Conservation (phyloP, 1,139 yeast genomes). For the Taphrina sp. region DNA sequence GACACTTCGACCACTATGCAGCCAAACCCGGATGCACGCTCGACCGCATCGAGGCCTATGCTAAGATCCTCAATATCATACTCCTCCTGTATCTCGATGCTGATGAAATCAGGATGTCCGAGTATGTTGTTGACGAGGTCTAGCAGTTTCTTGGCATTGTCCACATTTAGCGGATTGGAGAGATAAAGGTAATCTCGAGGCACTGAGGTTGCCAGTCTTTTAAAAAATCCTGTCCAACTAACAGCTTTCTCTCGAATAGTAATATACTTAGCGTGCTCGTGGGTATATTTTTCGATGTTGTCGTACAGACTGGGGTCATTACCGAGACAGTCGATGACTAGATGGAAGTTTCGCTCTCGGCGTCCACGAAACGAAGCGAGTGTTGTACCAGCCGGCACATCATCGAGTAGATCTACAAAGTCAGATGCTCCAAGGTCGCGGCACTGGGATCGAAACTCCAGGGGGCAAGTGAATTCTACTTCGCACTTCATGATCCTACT, state of each 20-base stretch:
- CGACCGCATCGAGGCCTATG: slow-evolving; percentile 1
- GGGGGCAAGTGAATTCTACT: slow-evolving; percentile 17
- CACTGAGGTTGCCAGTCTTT: slow-evolving; percentile 12
- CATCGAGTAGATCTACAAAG: slow-evolving; percentile 21
- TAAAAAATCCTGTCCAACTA: slow-evolving; percentile 19
- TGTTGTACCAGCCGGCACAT: slow-evolving; percentile 10
- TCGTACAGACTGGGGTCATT: slow-evolving; percentile 18
- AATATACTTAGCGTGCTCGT: slow-evolving; percentile 14
- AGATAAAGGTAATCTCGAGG: slow-evolving; percentile 25
- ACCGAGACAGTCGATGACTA: slow-evolving; percentile 23
- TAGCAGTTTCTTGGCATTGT: slow-evolving; percentile 9
- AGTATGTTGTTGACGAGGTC: slow-evolving; percentile 7
- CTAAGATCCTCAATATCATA: slow-evolving; percentile 10
- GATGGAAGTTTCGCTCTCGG: slow-evolving; percentile 25
- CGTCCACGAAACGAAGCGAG: slow-evolving; percentile 30
- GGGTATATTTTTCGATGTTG: slow-evolving; percentile 22
- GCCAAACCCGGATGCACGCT: slow-evolving; percentile 4
- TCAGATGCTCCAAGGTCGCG: slow-evolving; percentile 12
- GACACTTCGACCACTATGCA: slow-evolving; percentile 16
- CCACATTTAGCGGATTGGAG: slow-evolving; percentile 1
- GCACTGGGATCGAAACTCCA: slow-evolving; percentile 5
- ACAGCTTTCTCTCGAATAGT: slow-evolving; percentile 18
- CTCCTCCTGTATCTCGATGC: slow-evolving; percentile 20
- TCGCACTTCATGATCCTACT: slow-evolving; percentile 25
- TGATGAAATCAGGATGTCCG: slow-evolving; percentile 17